A percentile compares a stretch with the other conserved stretches of the same genome.
Conservation (phyloP, 345 rosid species). For the Camelina neglecta region DNA sequence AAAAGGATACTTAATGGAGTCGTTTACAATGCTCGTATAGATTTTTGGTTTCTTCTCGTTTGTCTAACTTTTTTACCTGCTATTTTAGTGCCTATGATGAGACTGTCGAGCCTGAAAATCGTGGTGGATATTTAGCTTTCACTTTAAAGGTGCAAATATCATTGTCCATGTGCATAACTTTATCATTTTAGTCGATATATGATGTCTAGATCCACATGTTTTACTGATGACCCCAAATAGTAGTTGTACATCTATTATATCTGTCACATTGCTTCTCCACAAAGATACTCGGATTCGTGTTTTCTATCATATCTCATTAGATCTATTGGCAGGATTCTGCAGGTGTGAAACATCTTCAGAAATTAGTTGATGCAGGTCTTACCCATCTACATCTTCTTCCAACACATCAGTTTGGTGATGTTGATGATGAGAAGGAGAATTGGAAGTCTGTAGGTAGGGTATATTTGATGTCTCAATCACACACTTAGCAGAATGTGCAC, state of each 20-base stretch:
- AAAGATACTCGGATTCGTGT: constrained; percentile 3
- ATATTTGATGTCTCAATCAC: constrained; percentile 29
- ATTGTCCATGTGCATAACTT: constrained; percentile 20
- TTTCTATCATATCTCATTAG: constrained; percentile 22
- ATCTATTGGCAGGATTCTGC: constrained; percentile 71
- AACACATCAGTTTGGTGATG: constrained; percentile 82
- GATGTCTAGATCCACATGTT: constrained; percentile 6
- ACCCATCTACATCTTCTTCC: constrained; percentile 93
- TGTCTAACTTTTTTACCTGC: constrained; percentile 35
- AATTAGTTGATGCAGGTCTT: constrained; percentile 84
- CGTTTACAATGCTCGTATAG: constrained; percentile 13
- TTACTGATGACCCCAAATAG: constrained; percentile 1
- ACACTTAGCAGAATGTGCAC: constrained; percentile 9
- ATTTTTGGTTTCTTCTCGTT: constrained; percentile 30
- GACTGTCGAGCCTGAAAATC: constrained; percentile 61
- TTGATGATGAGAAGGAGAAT: constrained; percentile 80
- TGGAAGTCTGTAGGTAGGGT: constrained; percentile 82
- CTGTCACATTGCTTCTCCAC: background rate
- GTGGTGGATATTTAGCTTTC: constrained; percentile 89
- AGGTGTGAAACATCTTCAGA: constrained; percentile 75
- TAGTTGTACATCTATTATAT: background rate
- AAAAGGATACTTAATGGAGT: constrained; percentile 1
- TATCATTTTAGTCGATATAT: constrained; percentile 11
- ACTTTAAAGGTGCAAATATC: constrained; percentile 63
- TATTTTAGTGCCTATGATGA: constrained; percentile 67